These are phyloP conservation scores for Iberis pinnata DNA, from an alignment of 345 rosid genomes.

Conservation along the genomic window DNA sequence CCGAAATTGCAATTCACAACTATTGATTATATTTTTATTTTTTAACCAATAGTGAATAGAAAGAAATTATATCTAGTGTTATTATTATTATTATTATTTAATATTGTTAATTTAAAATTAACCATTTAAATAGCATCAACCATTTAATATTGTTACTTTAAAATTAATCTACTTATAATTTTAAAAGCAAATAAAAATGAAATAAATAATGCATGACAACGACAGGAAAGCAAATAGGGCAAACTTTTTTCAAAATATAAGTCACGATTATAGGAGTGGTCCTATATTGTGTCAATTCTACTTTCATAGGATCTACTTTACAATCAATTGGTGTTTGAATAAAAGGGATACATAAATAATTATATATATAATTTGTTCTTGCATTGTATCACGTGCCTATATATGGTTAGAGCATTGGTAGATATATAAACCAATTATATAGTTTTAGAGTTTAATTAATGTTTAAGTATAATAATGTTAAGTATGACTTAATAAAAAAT, in stretches of 20 bases:
- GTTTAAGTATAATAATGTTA: too few relatives aligned
- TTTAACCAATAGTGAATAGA: too few relatives aligned
- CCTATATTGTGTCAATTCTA: constrained; percentile 13
- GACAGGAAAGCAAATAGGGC: constrained; percentile 17
- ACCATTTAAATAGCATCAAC: constrained; percentile 5
- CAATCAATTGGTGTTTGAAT: constrained; percentile 9
- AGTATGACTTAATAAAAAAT: too few relatives aligned
- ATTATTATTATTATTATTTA: too few relatives aligned
- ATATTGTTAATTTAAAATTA: neutral
- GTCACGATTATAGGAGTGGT: constrained; percentile 15
- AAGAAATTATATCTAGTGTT: too few relatives aligned
- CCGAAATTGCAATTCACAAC: too few relatives aligned
- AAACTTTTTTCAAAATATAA: neutral
- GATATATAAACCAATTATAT: too few relatives aligned
- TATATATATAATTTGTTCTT: neutral
- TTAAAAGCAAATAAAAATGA: constrained; percentile 8
- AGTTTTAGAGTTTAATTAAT: too few relatives aligned
- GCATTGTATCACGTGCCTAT: too few relatives aligned
- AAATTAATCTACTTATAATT: constrained; percentile 8
- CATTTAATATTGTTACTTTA: neutral
- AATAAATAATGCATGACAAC: constrained; percentile 16
- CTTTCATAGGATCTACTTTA: constrained; percentile 15
- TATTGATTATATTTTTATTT: too few relatives aligned
- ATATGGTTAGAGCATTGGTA: too few relatives aligned
- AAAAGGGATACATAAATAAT: neutral